Conservation (phyloP, 2,329 filamentous ascomycete species). For the Ophiostoma australiae region DNA sequence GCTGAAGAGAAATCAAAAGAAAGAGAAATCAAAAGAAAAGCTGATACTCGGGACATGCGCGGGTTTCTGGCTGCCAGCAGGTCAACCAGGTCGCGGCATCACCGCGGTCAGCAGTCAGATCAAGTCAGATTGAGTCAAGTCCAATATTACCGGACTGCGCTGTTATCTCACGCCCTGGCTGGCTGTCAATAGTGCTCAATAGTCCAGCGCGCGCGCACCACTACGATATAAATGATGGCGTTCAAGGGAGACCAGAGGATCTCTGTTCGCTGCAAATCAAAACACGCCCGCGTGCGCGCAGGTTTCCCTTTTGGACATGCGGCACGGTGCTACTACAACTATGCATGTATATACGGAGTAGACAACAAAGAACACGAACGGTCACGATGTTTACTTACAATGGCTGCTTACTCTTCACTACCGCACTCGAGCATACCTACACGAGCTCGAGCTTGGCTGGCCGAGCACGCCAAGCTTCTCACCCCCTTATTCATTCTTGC, state of each 20-base stretch:
- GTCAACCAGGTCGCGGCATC: too few species aligned
- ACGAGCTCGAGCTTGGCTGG: too few species aligned
- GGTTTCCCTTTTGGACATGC: background rate
- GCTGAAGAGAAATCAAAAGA: too few species aligned
- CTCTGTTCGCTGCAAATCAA: background rate
- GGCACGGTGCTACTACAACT: background rate
- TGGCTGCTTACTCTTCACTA: background rate
- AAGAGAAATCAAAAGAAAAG: background rate
- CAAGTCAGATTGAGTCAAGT: background rate
- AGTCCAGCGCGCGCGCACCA: background rate
- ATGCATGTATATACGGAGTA: too few species aligned
- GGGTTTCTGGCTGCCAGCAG: too few species aligned
- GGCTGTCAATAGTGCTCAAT: background rate
- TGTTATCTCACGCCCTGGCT: background rate
- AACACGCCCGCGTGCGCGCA: background rate
- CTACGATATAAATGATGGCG: background rate
- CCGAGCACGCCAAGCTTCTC: background rate
- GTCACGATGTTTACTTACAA: constrained; percentile 1
- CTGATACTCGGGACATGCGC: background rate
- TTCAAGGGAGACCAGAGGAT: background rate
- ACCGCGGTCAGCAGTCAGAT: background rate
- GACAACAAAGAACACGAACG: background rate
- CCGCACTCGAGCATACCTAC: background rate
- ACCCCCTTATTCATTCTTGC: background rate
- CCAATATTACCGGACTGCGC: background rate